phyloP scores from a whole-genome alignment of 805 yeast genomes.

The Torulaspora microellipsoides region DNA sequence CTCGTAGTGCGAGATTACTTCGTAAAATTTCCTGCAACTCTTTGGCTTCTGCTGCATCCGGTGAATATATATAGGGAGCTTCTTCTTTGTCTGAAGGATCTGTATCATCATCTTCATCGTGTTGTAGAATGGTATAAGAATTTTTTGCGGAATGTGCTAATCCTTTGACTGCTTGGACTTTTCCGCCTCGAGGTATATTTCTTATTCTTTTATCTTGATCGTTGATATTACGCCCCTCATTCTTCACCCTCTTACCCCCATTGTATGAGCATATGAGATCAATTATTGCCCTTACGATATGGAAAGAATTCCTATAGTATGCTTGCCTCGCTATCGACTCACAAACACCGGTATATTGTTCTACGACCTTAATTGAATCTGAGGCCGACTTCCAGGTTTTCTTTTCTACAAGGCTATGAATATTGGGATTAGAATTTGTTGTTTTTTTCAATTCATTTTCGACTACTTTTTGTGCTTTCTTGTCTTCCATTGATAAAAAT shows the following conservation, averaged over 20 bases:
- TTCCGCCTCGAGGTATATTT: slow-evolving; percentile 23
- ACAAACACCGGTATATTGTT: slow-evolving; percentile 18
- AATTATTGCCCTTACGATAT: slow-evolving; percentile 35
- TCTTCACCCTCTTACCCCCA: background rate
- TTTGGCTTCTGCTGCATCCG: slow-evolving; percentile 22
- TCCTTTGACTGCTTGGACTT: slow-evolving; percentile 35
- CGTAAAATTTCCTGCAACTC: slow-evolving; percentile 36
- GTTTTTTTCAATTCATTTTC: slow-evolving; percentile 4
- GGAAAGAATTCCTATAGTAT: slow-evolving; percentile 30
- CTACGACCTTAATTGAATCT: slow-evolving; percentile 21
- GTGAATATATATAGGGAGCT: slow-evolving; percentile 5
- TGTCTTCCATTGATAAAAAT: slow-evolving; percentile 13
- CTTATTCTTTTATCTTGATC: slow-evolving; percentile 1
- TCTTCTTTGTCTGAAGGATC: background rate
- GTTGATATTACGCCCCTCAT: background rate
- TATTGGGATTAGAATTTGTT: background rate
- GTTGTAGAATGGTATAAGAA: slow-evolving; percentile 4
- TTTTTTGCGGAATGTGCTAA: slow-evolving; percentile 14
- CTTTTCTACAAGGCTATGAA: background rate
- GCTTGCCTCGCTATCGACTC: slow-evolving; percentile 21
- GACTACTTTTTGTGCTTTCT: slow-evolving; percentile 15
- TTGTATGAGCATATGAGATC: slow-evolving; percentile 31
- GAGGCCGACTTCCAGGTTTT: slow-evolving; percentile 17
- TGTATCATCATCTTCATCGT: background rate
- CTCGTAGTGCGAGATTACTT: slow-evolving; percentile 35